Percentiles rank a stretch among this genome's conserved stretches.
phyloP scores from a whole-genome alignment of 2,329 filamentous ascomycete species.

The Aureobasidium sp. region DNA sequence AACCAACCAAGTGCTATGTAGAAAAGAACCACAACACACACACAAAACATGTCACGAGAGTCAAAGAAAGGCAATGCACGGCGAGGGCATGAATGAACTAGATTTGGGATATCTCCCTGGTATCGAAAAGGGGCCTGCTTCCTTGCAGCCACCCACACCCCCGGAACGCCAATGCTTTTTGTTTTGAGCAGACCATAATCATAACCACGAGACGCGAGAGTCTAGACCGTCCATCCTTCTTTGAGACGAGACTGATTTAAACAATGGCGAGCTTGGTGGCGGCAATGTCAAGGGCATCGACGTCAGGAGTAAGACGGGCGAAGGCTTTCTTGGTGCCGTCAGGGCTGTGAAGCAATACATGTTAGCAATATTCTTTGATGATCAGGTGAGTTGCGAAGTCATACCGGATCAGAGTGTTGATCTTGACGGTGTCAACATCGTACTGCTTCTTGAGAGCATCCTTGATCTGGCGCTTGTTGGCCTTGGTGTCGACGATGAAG shows the following conservation, averaged over 20 bases:
- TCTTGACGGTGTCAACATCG: slow-evolving; percentile 96
- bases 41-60: background rate
- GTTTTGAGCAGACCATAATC: slow-evolving; percentile 13
- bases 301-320: slow-evolving; percentile 87
- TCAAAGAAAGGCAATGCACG: background rate
- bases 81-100: slow-evolving; percentile 15
- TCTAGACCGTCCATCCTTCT: background rate
- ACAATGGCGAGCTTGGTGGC: slow-evolving; percentile 98
- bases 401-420: slow-evolving; percentile 98
- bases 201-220: background rate
- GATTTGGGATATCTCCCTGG: slow-evolving; percentile 11
- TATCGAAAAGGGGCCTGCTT: slow-evolving; percentile 14
- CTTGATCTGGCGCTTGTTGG: slow-evolving; percentile 99
- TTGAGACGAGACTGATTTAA: slow-evolving; percentile 45
- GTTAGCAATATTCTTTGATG: slow-evolving; percentile 13
- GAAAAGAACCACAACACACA: background rate
- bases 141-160: slow-evolving; percentile 15
- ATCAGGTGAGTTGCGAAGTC: background rate
- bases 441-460: slow-evolving; percentile 97
- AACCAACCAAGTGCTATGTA: background rate
- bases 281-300: slow-evolving; percentile 97
- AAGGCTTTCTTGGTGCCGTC: slow-evolving; percentile 99
- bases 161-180: slow-evolving; percentile 15
- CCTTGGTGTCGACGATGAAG: slow-evolving; percentile 52
- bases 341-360: slow-evolving; percentile 49